phyloP scores from a whole-genome alignment of 1,284 basidiomycete genomes.

The Irpex sp. region DNA sequence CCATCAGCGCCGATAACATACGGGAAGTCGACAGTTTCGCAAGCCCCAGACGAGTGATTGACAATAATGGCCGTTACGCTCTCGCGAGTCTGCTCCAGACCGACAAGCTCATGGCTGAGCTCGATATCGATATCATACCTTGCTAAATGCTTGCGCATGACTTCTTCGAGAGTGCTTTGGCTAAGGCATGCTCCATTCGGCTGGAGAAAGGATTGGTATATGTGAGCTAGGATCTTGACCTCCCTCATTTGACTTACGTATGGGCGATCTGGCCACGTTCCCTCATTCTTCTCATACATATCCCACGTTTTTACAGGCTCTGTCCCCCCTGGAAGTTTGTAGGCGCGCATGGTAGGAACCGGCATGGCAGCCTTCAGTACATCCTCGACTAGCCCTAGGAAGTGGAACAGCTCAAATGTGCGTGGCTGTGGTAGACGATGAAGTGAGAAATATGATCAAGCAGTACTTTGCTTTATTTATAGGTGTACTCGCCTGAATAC shows the following conservation, averaged over 20 bases:
- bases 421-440: constrained; percentile 2
- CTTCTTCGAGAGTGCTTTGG: background rate
- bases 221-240: too few species aligned
- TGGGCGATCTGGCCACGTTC: too few species aligned
- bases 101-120: constrained; percentile 17
- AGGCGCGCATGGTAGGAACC: constrained; percentile 4
- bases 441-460: too few species aligned
- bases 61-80: constrained; percentile 12
- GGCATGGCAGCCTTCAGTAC: constrained; percentile 3
- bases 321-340: constrained; percentile 2
- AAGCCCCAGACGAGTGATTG: background rate
- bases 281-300: too few species aligned
- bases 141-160: constrained; percentile 1
- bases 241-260: too few species aligned
- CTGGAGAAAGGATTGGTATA: background rate
- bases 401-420: constrained; percentile 7
- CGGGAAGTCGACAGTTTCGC: background rate
- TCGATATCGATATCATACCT: constrained; percentile 7
- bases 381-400: constrained; percentile 2
- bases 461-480: too few species aligned
- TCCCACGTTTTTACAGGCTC: background rate
- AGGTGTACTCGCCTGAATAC: background rate
- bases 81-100: constrained; percentile 20
- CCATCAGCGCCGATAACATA: constrained; percentile 1
- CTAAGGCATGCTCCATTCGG: constrained; percentile 1